Evolutionary conservation across 306 rosid species (phyloP).

Genomic region (Vigna trinervia): DNA sequence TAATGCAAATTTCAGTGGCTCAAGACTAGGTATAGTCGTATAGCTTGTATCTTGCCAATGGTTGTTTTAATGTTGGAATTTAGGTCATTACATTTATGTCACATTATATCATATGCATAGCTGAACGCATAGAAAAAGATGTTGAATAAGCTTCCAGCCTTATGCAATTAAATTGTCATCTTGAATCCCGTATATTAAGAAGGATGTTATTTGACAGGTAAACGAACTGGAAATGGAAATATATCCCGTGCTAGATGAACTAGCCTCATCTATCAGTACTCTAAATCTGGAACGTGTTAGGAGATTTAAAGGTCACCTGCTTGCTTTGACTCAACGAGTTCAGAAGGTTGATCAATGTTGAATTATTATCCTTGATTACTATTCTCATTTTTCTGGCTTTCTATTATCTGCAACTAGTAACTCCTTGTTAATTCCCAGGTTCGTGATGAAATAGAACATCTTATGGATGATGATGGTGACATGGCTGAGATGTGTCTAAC

Average conservation of each 20-base stretch:
- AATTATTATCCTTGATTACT: conserved; percentile 37
- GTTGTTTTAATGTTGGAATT: conserved; percentile 32
- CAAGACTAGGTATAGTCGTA: not conserved
- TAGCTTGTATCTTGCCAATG: conserved; percentile 27
- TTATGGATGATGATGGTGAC: conserved; percentile 99
- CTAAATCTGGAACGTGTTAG: conserved; percentile 92
- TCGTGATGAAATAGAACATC: conserved; percentile 99
- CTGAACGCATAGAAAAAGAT: conserved; percentile 31
- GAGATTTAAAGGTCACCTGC: conserved; percentile 93
- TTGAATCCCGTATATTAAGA: conserved; percentile 39
- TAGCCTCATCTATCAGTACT: conserved; percentile 79
- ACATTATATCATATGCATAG: conserved; percentile 8
- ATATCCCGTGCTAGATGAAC: conserved; percentile 89
- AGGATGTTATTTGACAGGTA: conserved; percentile 62
- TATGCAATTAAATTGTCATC: conserved; percentile 32
- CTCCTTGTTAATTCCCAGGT: conserved; percentile 60
- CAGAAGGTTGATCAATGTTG: conserved; percentile 70
- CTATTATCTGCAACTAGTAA: conserved; percentile 29
- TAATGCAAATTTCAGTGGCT: conserved; percentile 30
- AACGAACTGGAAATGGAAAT: conserved; percentile 77
- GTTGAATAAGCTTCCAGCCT: conserved; percentile 10
- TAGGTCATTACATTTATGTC: conserved; percentile 17
- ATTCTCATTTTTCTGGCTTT: conserved; percentile 16
- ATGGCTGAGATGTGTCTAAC: conserved; percentile 99
- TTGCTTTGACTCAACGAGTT: conserved; percentile 91